Percentiles rank a stretch among this genome's conserved stretches.
Evolutionary conservation across 1,284 basidiomycete species (phyloP).

Genomic region (Caloboletus firmus): DNA sequence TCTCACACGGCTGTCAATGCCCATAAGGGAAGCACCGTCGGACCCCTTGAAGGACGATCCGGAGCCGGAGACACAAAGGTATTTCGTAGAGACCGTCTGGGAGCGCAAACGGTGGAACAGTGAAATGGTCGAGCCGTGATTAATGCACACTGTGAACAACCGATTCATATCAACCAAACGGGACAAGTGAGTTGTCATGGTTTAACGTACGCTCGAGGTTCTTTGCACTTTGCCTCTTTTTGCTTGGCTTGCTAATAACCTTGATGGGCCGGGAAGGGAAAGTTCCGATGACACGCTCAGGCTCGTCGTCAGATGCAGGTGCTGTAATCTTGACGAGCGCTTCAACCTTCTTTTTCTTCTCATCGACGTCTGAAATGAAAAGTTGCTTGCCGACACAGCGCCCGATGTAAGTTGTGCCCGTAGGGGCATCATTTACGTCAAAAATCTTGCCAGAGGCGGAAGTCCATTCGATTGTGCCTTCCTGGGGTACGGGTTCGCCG

Average conservation of each 20-base stretch:
- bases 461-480: constrained; percentile 84
- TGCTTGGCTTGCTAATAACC: constrained; percentile 95
- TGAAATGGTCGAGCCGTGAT: constrained; percentile 93
- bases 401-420: constrained; percentile 79
- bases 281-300: constrained; percentile 77
- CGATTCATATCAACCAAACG: constrained; percentile 18
- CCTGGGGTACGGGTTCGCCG: constrained; percentile 83
- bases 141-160: constrained; percentile 76
- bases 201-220: constrained; percentile 81
- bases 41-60: constrained; percentile 88
- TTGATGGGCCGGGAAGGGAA: constrained; percentile 94
- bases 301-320: constrained; percentile 74
- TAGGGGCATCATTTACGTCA: constrained; percentile 77
- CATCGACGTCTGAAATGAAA: constrained; percentile 87
- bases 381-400: constrained; percentile 89
- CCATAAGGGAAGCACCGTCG: constrained; percentile 82
- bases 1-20: constrained; percentile 71
- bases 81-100: constrained; percentile 93
- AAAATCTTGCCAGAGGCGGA: constrained; percentile 78
- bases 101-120: constrained; percentile 93
- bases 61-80: constrained; percentile 91
- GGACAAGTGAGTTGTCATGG: constrained; percentile 17
- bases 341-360: constrained; percentile 90
- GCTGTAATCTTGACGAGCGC: constrained; percentile 88
- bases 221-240: constrained; percentile 93